Evolutionary conservation across 2,329 filamentous ascomycete species (phyloP), one percentile per base, ranked within the genome.

Genomic region (Aspergillus novoparasiticus): DNA sequence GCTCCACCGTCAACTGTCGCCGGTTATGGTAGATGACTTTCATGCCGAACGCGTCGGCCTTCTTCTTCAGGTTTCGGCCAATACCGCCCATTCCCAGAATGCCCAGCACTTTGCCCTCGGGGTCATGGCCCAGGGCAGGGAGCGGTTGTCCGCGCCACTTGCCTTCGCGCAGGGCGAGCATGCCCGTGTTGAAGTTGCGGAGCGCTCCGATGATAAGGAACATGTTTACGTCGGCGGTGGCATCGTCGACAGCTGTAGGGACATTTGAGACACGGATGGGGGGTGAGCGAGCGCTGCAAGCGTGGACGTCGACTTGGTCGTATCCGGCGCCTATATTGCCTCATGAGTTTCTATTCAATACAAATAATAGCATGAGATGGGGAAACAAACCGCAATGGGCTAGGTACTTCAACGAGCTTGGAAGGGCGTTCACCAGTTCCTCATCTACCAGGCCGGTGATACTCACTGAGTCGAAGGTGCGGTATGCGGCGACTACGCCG

Each of bases 81-180:
- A 96, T 95, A 2, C 92, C 91, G 23, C 92, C 92, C 91, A 95
- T 94, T 8, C 92, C 92, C 46, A 96, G 76, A 64, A 96, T 93
- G 0, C 92, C 92, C 6, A 96, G 83, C 1, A 89, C 81, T 77
- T 94, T 95, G 41, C 90, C 91, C 75, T 91, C 84, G 1, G 92
- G 92, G 72, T 95, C 92, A 73, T 91, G 90, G 14, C 92, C 92
- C 0, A 88, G 83, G 0, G 85, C 83, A 8, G 81, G 81, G 8
- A 78, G 74, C 0, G 81, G 78, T 5, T 77, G 75, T 4, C 90
- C 90, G 58, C 87, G 84, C 90, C 91, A 96, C 62, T 86, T 80
- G 0, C 89, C 88, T 26, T 84, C 80, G 41, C 92, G 87, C 11
- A 94, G 82, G 14, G 85, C 82, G 4, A 83, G 73, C 83, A 95